A percentile compares a stretch with the other conserved stretches of the same genome.
phyloP scores from a whole-genome alignment of 1,284 basidiomycete genomes.

The Stygiomarasmius scandens region DNA sequence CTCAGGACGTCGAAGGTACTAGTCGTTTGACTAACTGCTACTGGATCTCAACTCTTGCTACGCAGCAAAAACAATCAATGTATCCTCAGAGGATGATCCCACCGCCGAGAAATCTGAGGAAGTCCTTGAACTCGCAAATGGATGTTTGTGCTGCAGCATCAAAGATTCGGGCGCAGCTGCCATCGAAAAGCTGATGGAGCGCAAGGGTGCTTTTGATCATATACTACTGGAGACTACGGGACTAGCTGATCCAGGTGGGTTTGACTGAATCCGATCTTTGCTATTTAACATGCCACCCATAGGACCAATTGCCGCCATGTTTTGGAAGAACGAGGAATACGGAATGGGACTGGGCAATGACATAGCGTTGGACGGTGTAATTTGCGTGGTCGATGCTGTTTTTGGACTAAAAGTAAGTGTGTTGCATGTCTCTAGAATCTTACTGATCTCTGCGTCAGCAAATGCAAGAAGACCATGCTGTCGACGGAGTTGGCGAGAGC shows the following conservation, averaged over 20 bases:
- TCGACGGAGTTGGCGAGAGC: constrained; percentile 75
- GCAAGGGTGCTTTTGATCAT: constrained; percentile 87
- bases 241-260: constrained; percentile 84
- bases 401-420: constrained; percentile 73
- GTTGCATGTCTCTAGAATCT: constrained; percentile 11
- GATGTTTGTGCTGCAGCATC: constrained; percentile 93
- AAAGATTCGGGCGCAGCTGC: constrained; percentile 90
- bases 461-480: constrained; percentile 75
- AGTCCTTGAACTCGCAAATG: constrained; percentile 88
- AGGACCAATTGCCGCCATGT: constrained; percentile 85
- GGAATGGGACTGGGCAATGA: constrained; percentile 68
- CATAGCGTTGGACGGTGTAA: constrained; percentile 84
- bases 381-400: constrained; percentile 88
- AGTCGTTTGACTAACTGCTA: not conserved
- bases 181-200: constrained; percentile 85
- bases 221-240: constrained; percentile 94
- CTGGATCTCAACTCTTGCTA: not conserved
- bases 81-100: constrained; percentile 70
- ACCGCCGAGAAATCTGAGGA: constrained; percentile 70
- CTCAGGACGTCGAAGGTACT: constrained; percentile 68
- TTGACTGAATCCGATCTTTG: constrained; percentile 2
- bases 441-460: constrained; percentile 55
- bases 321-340: constrained; percentile 93
- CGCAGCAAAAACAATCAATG: constrained; percentile 74
- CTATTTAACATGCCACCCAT: not conserved